Evolutionary conservation across 306 rosid genomes (phyloP), one percentile per base, ranked within the genome.

Genomic region (Citrullus mucosospermus): DNA sequence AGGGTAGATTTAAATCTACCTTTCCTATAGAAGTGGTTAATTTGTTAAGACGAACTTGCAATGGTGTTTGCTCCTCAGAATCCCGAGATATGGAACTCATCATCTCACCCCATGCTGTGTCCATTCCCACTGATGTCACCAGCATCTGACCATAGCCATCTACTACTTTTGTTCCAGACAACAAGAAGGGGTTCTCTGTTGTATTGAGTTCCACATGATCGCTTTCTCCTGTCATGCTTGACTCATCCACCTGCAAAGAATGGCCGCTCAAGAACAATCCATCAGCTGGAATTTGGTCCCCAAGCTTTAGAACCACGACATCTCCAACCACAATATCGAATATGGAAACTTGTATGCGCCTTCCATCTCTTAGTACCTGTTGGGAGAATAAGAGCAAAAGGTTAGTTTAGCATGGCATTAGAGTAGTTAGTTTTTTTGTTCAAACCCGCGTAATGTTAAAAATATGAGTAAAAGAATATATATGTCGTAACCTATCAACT

Each of bases 221-320:
- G 48, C 98, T 93, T 86, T 93, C 98, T 32, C 98, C 97, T 34
- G 97, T 93, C 97, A 93, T 93, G 84, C 97, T 93, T 32, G 98
- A 93, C 81, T 91, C 97, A 56, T 93, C 96, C 55, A 93, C 93
- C 51, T 83, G 87, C 86, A 93, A 76, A 8, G 97, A 90, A 72
- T 88, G 88, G 4, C 98, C 97, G 13, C 68, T 68, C 25, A 93
- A 32, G 84, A 93, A 90, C 81, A 93, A 57, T 14, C 98, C 98
- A 39, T 93, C 97, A 32, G 97, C 97, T 4, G 98, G 97, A 65
- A 93, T 85, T 72, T 93, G 98, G 57, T 93, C 96, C 15, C 98
- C 98, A n/a, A 85, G 84, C 30, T 87, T 86, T 13, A 91, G 90
- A 18, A 87, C 70, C 6, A 82, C 87, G 32, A 87, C 80, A 84